These are phyloP conservation scores for Lachancea waltii DNA, from an alignment of 805 yeast species.

Conservation along the genomic window DNA sequence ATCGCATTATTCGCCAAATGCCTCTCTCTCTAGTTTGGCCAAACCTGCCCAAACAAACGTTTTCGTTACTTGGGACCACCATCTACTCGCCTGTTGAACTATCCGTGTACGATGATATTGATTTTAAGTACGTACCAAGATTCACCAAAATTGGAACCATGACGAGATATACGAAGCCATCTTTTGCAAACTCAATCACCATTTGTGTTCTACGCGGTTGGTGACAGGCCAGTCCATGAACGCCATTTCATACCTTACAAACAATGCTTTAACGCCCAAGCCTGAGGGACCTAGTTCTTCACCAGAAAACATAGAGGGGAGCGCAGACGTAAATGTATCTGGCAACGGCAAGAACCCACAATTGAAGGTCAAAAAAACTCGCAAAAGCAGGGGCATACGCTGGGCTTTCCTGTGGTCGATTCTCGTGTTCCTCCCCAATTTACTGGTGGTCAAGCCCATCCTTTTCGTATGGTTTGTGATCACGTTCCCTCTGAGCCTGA, in stretches of 20 bases:
- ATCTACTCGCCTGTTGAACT: too few species aligned
- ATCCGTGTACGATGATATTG: too few species aligned
- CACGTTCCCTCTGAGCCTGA: constrained; percentile 48
- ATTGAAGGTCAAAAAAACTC: neutral
- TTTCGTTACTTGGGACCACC: too few species aligned
- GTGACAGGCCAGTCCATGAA: constrained; percentile 10
- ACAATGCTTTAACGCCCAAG: constrained; percentile 7
- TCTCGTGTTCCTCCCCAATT: constrained; percentile 43
- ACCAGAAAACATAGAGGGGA: neutral
- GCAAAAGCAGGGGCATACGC: neutral
- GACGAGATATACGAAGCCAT: too few species aligned
- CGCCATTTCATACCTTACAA: constrained; percentile 11
- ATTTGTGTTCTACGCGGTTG: too few species aligned
- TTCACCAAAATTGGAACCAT: too few species aligned
- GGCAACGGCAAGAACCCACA: neutral
- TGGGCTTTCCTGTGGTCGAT: constrained; percentile 22
- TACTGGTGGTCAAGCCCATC: constrained; percentile 48
- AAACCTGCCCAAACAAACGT: too few species aligned
- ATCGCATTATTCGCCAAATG: too few species aligned
- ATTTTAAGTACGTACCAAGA: too few species aligned
- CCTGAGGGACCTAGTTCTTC: constrained; percentile 1
- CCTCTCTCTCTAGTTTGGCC: too few species aligned
- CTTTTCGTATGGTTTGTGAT: constrained; percentile 43
- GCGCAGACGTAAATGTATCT: neutral
- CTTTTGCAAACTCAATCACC: too few species aligned